Percentiles rank a stretch among this genome's conserved stretches.
Evolutionary conservation across 768 basidiomycete species (phyloP).

Genomic region (Lyophyllum semitale): DNA sequence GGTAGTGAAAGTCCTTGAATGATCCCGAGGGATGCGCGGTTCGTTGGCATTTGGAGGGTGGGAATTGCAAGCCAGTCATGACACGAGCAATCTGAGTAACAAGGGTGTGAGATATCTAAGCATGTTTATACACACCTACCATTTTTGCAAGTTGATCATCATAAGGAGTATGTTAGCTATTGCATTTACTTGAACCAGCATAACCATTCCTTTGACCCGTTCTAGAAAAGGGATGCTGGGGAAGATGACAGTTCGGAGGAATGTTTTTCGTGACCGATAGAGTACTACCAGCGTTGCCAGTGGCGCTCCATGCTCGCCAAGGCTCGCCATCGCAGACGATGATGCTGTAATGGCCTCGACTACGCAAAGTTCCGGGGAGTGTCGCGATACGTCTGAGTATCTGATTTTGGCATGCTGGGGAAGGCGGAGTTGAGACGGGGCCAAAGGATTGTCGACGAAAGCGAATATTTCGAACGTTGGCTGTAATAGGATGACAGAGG

Average conservation of each 20-base stretch:
- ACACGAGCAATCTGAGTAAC: neutral
- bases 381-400: too few species aligned
- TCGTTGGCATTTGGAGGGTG: neutral
- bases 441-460: neutral
- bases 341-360: neutral
- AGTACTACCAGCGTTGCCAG: neutral
- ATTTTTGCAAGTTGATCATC: too few species aligned
- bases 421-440: neutral
- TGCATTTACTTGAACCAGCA: neutral
- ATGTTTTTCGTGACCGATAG: neutral
- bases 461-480: too few species aligned
- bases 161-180: neutral
- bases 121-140: neutral
- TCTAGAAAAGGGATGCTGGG: neutral
- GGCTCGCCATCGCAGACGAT: neutral
- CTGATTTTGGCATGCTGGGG: neutral
- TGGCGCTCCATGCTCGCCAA: neutral
- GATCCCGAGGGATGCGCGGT: conserved; percentile 1
- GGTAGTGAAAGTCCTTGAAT: neutral
- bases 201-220: neutral
- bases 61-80: neutral
- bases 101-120: neutral
- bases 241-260: neutral
- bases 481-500: too few species aligned
- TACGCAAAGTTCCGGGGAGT: neutral